Evolutionary conservation across 2,329 filamentous ascomycete species (phyloP), one percentile per base, ranked within the genome.

Genomic region (Curvularia hawaiiensis): DNA sequence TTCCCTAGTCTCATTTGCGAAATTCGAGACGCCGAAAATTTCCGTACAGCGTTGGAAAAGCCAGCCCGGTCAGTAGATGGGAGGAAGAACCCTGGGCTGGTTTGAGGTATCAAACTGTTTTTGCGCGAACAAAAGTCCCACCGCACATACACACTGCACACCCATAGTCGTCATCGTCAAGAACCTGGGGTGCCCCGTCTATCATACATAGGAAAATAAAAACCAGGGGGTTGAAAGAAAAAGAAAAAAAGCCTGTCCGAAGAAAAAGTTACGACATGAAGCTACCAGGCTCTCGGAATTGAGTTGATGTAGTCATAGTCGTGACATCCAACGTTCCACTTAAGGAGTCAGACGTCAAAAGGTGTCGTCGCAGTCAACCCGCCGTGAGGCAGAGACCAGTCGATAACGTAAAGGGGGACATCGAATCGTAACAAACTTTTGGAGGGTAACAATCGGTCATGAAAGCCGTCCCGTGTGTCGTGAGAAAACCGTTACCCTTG

Each of bases 391-490:
- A 52, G 47, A 64, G 59, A 60, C 31, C 46, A 50, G 31, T 14
- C 43, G 51, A 40, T 39, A 56, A 18, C 33, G 35, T 54, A 58
- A 59, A 61, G 66, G 62, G 14, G 40, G 46, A 67, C 65, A 65
- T 65, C 60, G 66, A 66, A 63, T 65, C 60, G 60, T 63, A 52
- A 71, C 59, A 74, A 75, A 70, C 73, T 76, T 76, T 74, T 67
- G 63, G 14, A 18, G 63, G 66, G 68, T 67, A 66, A 67, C 66
- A 73, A 65, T 73, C 48, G 54, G 58, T 60, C 71, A 62, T 73
- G 60, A 73, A 54, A 66, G 59, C 66, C 67, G 56, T 72, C 71
- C 70, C 68, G 69, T 66, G 50, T 64, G 51, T 64, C 59, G 61
- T 66, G 53, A 61, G 60, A 56, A 68, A 68, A 65, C 61, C 66